A percentile compares a stretch with the other conserved stretches of the same genome.
These are phyloP conservation scores for Coemansia sp. DNA, from an alignment of 192 early-diverging fungal species.

Conservation along the genomic window DNA sequence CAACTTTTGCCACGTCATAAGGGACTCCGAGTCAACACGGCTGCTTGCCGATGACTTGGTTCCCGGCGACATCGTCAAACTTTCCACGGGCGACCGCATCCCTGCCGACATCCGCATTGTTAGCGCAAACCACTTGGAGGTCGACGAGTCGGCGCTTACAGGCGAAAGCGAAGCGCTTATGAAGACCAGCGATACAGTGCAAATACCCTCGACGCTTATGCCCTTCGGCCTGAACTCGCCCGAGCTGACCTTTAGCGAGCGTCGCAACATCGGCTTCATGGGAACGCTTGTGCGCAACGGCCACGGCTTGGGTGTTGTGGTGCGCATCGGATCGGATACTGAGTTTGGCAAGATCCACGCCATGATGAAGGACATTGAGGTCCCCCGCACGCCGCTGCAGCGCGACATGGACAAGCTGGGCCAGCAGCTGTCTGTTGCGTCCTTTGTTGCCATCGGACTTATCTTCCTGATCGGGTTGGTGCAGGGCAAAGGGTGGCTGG, in stretches of 20 bases:
- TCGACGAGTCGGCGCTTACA: slow-evolving; percentile 94
- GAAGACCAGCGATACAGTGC: slow-evolving; percentile 62
- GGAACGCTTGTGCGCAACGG: slow-evolving; percentile 90
- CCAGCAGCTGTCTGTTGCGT: slow-evolving; percentile 64
- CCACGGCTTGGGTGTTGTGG: slow-evolving; percentile 86
- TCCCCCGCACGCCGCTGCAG: slow-evolving; percentile 90
- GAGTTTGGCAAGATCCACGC: slow-evolving; percentile 95
- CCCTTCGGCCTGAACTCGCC: not conserved
- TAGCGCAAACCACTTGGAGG: slow-evolving; percentile 75
- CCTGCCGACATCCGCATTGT: slow-evolving; percentile 91
- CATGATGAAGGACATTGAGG: slow-evolving; percentile 93
- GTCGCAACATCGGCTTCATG: slow-evolving; percentile 91
- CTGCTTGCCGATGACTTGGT: slow-evolving; percentile 84
- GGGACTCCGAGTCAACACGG: slow-evolving; percentile 63
- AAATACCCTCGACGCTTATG: slow-evolving; percentile 22
- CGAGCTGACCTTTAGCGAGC: slow-evolving; percentile 49
- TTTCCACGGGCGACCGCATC: slow-evolving; percentile 88
- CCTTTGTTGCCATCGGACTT: slow-evolving; percentile 80
- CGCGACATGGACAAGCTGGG: slow-evolving; percentile 89
- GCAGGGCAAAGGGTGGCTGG: slow-evolving; percentile 87
- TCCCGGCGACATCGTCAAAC: slow-evolving; percentile 88
- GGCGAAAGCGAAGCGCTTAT: slow-evolving; percentile 92
- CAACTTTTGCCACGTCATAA: slow-evolving; percentile 74
- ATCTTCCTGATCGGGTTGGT: slow-evolving; percentile 80
- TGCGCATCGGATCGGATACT: slow-evolving; percentile 85